Base-by-base conservation (phyloP, 2,329 filamentous ascomycete genomes). In the Aspergillus oerlinghausenensis region DNA sequence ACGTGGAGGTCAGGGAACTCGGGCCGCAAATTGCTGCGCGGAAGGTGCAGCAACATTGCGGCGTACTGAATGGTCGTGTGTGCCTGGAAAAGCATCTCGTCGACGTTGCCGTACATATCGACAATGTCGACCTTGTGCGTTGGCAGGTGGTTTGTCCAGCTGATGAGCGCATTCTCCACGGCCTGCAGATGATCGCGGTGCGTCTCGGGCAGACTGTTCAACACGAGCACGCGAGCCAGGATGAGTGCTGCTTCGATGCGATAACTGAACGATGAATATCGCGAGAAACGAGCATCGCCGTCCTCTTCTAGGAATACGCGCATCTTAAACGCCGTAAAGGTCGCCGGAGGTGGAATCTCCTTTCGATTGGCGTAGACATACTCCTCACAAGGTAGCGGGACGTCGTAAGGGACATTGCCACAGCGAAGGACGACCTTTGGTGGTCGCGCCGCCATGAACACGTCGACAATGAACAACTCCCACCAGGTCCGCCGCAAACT, bases 401-500 rank as follows among this genome's bases (percentile, higher is more conserved):
- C 88, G 60, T 89, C 84, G 6, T 84, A 80, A 1, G 78, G 72
- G 7, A 92, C 80, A 67, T 91, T 91, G 51, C 84, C 86, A 52
- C 88, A 89, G 56, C 84, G 81, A 88, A 90, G 58, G 6, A 62
- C 61, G 29, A 65, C 67, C 17, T 60, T 65, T 23, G 66, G 65
- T 28, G 66, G 66, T 10, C 93, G 84, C 10, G 88, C 88, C 3
- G 90, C 88, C 64, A 94, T 83, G 82, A 92, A 88, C 50, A 88
- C 89, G 66, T 95, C 90, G 10, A 88, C 83, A 29, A 89, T 82
- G 66, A 87, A 92, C 28, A 89, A 67, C 65, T 83, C 90, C 92
- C 92, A 96, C 91, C 91, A 96, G 0, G 91, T 96, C 59, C 92
- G 80, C 29, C 90, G 83, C 83, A 89, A 88, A 68, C 88, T 90